Conservation (phyloP, 164 flowering plant species). For the Berberis thunbergii region DNA sequence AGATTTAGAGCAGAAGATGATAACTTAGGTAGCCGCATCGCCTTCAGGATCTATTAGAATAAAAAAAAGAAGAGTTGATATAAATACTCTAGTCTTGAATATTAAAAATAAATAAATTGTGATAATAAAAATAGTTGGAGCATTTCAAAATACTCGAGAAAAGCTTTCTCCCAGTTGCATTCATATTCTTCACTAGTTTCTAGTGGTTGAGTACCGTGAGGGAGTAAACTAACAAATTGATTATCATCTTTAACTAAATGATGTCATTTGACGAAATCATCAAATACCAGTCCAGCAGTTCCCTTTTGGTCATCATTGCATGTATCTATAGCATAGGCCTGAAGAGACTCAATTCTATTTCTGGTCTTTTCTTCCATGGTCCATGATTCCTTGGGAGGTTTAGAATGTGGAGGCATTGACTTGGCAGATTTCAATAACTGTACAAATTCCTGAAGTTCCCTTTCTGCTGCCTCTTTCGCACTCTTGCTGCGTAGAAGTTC, state of each 20-base stretch:
- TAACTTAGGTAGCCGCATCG: constrained; percentile 63
- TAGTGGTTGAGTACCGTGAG: too few species aligned
- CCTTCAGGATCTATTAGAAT: constrained; percentile 58
- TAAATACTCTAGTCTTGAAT: not conserved
- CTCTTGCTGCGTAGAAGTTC: constrained; percentile 55
- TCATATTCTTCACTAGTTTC: too few species aligned
- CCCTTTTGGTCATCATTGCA: constrained; percentile 66
- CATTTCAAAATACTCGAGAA: too few species aligned
- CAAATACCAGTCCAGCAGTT: constrained; percentile 63
- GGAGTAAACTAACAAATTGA: too few species aligned
- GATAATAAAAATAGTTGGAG: too few species aligned
- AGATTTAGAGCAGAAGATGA: constrained; percentile 77
- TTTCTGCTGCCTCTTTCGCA: constrained; percentile 72
- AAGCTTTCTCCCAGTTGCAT: too few species aligned
- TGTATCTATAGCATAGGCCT: constrained; percentile 74
- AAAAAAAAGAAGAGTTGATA: constrained; percentile 1
- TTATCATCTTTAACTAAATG: not conserved
- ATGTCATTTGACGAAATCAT: constrained; percentile 3
- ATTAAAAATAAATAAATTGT: not conserved
- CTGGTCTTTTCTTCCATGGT: constrained; percentile 43
- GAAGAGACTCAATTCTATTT: constrained; percentile 53
- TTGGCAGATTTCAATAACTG: constrained; percentile 61
- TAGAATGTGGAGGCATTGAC: constrained; percentile 47
- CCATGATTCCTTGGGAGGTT: constrained; percentile 77
- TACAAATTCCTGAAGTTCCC: constrained; percentile 72